Conservation (phyloP, 164 flowering plant species). For the Tetrastigma voinierianum region DNA sequence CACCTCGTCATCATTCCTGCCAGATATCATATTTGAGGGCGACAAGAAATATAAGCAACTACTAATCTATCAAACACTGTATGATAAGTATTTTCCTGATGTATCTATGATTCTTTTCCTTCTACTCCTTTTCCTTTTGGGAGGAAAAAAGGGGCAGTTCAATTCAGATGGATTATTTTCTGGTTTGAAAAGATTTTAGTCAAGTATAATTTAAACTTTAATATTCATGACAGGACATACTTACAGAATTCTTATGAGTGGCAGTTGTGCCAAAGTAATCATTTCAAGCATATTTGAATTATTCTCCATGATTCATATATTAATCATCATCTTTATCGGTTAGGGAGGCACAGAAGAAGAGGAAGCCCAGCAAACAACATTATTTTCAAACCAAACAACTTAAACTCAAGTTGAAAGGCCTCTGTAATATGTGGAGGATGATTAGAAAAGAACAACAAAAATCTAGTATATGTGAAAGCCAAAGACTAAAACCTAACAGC, state of each 20-base stretch:
- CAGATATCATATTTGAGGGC: slow-evolving; percentile 10
- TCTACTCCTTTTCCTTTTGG: not conserved
- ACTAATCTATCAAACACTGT: not conserved
- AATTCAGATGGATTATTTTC: not conserved
- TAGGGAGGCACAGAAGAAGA: no score
- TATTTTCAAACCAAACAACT: no score
- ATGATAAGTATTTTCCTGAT: not conserved
- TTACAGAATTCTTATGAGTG: no score
- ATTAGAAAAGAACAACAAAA: no score
- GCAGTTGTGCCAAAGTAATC: no score
- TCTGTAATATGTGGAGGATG: no score
- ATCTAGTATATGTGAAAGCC: no score
- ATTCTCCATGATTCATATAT: not conserved
- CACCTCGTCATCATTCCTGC: slow-evolving; percentile 17
- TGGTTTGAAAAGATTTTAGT: not conserved
- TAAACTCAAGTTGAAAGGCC: no score
- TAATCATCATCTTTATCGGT: no score
- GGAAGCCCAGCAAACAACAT: no score
- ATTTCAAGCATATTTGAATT: no score
- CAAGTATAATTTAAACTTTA: not conserved
- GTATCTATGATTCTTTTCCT: not conserved
- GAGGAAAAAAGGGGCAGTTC: not conserved
- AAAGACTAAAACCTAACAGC: no score
- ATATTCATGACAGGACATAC: not conserved
- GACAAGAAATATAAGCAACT: not conserved